Percentiles rank a stretch among this genome's conserved stretches.
These are phyloP conservation scores for Salix brachista DNA, from an alignment of 345 rosid species.

Conservation along the genomic window DNA sequence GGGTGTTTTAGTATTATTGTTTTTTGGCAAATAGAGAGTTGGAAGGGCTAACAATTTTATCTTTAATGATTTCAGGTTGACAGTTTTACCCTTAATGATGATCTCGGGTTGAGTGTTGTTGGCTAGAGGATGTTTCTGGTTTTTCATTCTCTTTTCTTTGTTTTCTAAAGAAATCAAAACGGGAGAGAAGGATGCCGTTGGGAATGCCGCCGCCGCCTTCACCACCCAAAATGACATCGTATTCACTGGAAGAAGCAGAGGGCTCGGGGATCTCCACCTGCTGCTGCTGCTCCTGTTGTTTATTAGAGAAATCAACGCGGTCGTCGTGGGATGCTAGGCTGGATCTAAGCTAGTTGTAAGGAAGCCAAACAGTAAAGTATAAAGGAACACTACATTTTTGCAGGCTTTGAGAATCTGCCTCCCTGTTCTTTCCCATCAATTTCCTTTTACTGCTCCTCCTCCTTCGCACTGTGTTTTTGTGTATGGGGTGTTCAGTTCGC, in stretches of 20 bases:
- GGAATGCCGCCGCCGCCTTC: conserved; percentile 78
- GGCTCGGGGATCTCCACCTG: not conserved
- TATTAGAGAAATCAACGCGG: not conserved
- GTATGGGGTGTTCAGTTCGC: too few species aligned
- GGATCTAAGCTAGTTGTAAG: not conserved
- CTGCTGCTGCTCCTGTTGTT: conserved; percentile 6
- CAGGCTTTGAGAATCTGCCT: conserved; percentile 18
- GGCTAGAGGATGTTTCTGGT: too few species aligned
- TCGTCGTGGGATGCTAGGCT: conserved; percentile 11
- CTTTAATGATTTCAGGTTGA: too few species aligned
- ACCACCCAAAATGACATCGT: conserved; percentile 40
- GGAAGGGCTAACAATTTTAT: too few species aligned
- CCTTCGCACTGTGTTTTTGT: too few species aligned
- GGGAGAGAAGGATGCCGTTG: conserved; percentile 52
- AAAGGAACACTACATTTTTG: conserved; percentile 82
- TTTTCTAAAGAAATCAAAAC: conserved; percentile 37
- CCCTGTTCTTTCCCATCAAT: too few species aligned
- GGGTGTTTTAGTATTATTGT: too few species aligned
- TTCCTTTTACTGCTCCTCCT: too few species aligned
- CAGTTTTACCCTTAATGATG: too few species aligned
- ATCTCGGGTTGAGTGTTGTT: too few species aligned
- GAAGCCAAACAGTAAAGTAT: conserved; percentile 68
- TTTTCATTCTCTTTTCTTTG: too few species aligned
- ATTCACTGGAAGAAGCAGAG: not conserved
- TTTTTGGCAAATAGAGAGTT: too few species aligned